Evolutionary conservation across 495 filamentous ascomycete species (phyloP).

Genomic region (Cercophora scortea): DNA sequence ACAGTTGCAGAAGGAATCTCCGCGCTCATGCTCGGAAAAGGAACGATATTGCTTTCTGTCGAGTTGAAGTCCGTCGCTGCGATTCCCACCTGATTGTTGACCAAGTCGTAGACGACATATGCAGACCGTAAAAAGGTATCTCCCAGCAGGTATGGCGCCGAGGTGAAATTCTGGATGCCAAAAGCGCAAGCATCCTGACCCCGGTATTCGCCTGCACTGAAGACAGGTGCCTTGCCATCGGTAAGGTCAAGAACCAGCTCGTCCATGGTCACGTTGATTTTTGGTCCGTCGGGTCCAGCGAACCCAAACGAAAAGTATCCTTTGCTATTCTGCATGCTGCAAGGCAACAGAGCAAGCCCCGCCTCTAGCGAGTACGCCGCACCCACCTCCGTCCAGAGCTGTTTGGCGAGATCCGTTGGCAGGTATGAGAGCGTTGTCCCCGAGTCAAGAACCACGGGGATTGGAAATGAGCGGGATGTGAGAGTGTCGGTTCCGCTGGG

Average conservation of each 20-base stretch:
- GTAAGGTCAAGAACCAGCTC: constrained; percentile 66
- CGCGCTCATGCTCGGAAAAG: constrained; percentile 41
- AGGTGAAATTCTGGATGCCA: constrained; percentile 64
- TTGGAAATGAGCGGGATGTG: constrained; percentile 43
- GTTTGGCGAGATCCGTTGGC: constrained; percentile 57
- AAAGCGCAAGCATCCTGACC: constrained; percentile 60
- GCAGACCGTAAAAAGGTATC: constrained; percentile 92
- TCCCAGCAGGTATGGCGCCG: constrained; percentile 63
- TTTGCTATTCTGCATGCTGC: constrained; percentile 52
- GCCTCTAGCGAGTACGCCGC: constrained; percentile 43
- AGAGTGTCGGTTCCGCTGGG: constrained; percentile 41
- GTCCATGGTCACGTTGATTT: constrained; percentile 64
- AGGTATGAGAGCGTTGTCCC: constrained; percentile 84
- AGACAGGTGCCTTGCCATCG: constrained; percentile 40
- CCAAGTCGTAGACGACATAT: constrained; percentile 90
- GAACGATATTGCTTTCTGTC: constrained; percentile 46
- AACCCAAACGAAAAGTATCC: constrained; percentile 68
- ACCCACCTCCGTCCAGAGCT: constrained; percentile 61
- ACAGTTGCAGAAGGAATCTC: constrained; percentile 41
- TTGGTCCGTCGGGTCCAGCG: constrained; percentile 49
- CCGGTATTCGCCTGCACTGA: constrained; percentile 33
- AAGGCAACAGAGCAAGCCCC: constrained; percentile 60
- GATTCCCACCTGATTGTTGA: constrained; percentile 79
- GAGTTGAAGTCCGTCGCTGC: constrained; percentile 84
- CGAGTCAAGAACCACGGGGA: constrained; percentile 77